Evolutionary conservation across 441 rosid genomes (phyloP).

Genomic region (Mallotus japonicus): DNA sequence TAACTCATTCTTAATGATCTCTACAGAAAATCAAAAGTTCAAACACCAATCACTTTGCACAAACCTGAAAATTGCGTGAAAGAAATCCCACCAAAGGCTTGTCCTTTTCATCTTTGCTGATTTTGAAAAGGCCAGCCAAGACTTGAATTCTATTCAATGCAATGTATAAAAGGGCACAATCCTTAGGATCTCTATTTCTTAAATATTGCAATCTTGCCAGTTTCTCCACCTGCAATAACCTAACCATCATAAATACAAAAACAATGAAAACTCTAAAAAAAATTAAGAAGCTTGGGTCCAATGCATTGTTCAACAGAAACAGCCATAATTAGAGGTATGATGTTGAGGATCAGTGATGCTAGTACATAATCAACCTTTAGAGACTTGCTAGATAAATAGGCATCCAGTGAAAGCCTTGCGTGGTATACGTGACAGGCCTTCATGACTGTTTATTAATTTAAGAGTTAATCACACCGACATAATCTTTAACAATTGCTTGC

Average conservation of each 20-base stretch:
- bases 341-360: not conserved
- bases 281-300: not conserved
- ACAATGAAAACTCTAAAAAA: not conserved
- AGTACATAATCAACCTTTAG: not conserved
- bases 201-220: conserved; percentile 79
- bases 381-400: not conserved
- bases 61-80: conserved; percentile 93
- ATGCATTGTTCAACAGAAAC: not conserved
- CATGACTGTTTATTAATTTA: not conserved
- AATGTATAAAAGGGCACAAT: conserved; percentile 83
- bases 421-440: not conserved
- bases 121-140: conserved; percentile 91
- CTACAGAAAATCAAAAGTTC: conserved; percentile 16
- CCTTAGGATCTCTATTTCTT: conserved; percentile 85
- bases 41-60: conserved; percentile 18
- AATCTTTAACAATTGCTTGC: not conserved
- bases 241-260: conserved; percentile 23
- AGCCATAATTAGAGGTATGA: not conserved
- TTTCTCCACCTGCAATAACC: conserved; percentile 74
- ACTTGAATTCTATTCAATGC: conserved; percentile 91
- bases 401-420: not conserved
- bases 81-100: conserved; percentile 93
- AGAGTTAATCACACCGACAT: not conserved
- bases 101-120: conserved; percentile 90
- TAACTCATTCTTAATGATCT: conserved; percentile 12